Evolutionary conservation across 805 yeast genomes (phyloP).

Genomic region (Diddensiella caesifluorescens): DNA sequence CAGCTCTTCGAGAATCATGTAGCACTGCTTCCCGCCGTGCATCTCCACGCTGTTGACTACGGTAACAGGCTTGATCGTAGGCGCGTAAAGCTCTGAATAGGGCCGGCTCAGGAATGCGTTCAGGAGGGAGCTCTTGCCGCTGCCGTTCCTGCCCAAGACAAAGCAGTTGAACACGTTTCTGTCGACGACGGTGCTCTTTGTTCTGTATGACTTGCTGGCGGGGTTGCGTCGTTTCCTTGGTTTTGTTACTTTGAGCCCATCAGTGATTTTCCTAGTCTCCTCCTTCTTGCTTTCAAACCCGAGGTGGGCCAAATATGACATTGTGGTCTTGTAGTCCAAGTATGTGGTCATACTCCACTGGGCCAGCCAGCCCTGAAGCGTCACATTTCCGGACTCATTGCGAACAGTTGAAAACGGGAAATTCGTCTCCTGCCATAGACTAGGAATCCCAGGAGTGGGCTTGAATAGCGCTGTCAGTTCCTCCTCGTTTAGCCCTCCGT

Average conservation of each 20-base stretch:
- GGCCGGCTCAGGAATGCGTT: conserved; percentile 77
- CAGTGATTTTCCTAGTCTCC: conserved; percentile 29
- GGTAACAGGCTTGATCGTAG: conserved; percentile 73
- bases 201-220: conserved; percentile 61
- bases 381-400: conserved; percentile 82
- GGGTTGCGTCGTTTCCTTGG: conserved; percentile 66
- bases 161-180: conserved; percentile 90
- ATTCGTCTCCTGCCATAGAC: conserved; percentile 74
- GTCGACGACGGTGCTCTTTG: conserved; percentile 58
- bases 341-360: conserved; percentile 98
- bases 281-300: conserved; percentile 58
- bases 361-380: conserved; percentile 97
- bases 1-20: conserved; percentile 81
- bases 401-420: conserved; percentile 88
- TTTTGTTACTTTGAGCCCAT: conserved; percentile 74
- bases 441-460: conserved; percentile 93
- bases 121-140: conserved; percentile 82
- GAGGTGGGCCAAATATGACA: conserved; percentile 82
- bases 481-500: conserved; percentile 80
- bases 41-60: conserved; percentile 91
- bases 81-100: conserved; percentile 65
- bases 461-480: conserved; percentile 68
- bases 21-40: conserved; percentile 93
- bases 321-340: conserved; percentile 73
- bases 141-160: conserved; percentile 74